These are phyloP conservation scores for Leccinum proliferum DNA, from an alignment of 1,284 basidiomycete species.

Conservation along the genomic window DNA sequence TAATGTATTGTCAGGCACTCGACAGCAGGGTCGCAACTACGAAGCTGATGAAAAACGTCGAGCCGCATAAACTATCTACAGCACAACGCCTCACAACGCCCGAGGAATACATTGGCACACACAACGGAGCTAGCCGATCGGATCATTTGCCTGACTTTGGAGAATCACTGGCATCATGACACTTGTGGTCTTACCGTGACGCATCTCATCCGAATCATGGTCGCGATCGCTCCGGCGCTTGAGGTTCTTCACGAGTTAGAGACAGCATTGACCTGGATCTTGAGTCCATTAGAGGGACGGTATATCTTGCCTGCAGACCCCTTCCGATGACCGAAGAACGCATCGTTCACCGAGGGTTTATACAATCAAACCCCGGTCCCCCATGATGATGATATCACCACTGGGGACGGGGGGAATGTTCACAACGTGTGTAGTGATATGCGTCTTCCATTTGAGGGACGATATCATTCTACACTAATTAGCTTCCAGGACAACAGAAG, in stretches of 20 bases:
- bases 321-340: too few relatives aligned
- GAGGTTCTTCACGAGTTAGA: slow-evolving; percentile 10
- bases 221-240: not conserved
- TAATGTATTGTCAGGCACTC: not conserved
- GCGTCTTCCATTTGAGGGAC: too few relatives aligned
- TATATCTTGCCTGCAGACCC: too few relatives aligned
- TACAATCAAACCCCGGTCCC: not conserved
- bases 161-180: not conserved
- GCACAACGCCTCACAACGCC: not conserved
- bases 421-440: not conserved
- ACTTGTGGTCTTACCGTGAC: not conserved
- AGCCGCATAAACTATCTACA: not conserved
- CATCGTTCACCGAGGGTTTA: not conserved
- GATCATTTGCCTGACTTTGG: not conserved
- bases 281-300: slow-evolving; percentile 42
- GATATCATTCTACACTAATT: too few relatives aligned
- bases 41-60: not conserved
- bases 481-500: not conserved
- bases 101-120: not conserved
- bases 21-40: not conserved
- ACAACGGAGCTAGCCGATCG: not conserved
- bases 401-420: not conserved
- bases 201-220: too few relatives aligned
- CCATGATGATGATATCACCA: not conserved
- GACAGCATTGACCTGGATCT: slow-evolving; percentile 36